These are phyloP conservation scores for Paraphoma chrysanthemicola DNA, from an alignment of 2,329 filamentous ascomycete species.

Conservation along the genomic window DNA sequence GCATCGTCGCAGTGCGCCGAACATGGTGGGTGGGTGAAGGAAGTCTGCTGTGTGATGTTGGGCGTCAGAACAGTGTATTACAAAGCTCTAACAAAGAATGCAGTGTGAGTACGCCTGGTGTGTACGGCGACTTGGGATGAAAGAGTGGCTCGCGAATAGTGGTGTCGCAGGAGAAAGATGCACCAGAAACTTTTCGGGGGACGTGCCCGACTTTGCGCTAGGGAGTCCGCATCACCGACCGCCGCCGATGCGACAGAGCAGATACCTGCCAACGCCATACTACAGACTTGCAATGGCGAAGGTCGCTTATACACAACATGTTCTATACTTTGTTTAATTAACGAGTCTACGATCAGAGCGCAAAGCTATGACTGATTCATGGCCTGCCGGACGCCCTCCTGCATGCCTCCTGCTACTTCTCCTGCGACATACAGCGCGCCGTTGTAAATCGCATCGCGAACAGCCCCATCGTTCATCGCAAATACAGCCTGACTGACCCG, in stretches of 20 bases:
- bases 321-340: no score
- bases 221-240: conserved; percentile 8
- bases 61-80: background rate
- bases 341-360: background rate
- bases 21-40: conserved; percentile 48
- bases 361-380: background rate
- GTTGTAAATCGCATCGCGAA: conserved; percentile 66
- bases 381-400: conserved; percentile 66
- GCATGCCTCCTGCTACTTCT: conserved; percentile 70
- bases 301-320: no score
- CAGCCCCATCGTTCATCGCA: conserved; percentile 68
- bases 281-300: no score
- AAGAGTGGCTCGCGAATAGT: conserved; percentile 13
- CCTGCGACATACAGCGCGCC: conserved; percentile 67
- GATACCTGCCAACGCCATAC: background rate
- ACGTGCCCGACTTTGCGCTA: conserved; percentile 24
- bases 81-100: background rate
- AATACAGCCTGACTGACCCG: conserved; percentile 63
- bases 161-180: conserved; percentile 19
- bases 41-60: conserved; percentile 1
- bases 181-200: conserved; percentile 36
- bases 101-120: conserved; percentile 2
- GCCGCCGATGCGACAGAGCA: conserved; percentile 20
- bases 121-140: conserved; percentile 19
- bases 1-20: conserved; percentile 50